Conservation (phyloP, 371 early-diverging fungal species). For the Umbelopsis sp. region DNA sequence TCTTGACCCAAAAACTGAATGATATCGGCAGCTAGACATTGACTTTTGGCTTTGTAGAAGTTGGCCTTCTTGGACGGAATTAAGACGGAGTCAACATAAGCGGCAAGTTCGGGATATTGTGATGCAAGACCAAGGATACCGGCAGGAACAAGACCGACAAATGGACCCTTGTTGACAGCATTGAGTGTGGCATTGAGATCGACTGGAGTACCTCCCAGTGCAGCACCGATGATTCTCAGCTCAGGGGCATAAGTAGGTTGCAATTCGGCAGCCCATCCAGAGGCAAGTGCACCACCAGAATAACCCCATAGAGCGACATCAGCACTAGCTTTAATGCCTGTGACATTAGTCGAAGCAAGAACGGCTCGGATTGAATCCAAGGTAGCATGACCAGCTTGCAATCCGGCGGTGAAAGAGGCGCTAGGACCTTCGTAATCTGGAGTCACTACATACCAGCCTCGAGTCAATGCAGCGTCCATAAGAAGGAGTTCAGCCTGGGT, state of each 20-base stretch:
- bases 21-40: constrained; percentile 6
- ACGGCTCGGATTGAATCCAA: background rate
- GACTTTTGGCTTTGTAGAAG: constrained; percentile 2
- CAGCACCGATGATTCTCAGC: background rate
- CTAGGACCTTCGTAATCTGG: constrained; percentile 14
- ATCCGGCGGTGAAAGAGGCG: constrained; percentile 1
- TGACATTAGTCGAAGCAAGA: constrained; percentile 5
- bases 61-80: constrained; percentile 1
- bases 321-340: background rate
- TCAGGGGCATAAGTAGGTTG: constrained; percentile 10
- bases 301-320: constrained; percentile 9
- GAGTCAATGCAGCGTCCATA: constrained; percentile 1
- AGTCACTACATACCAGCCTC: constrained; percentile 3
- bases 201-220: constrained; percentile 2
- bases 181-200: constrained; percentile 3
- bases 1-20: background rate
- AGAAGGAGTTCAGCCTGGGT: constrained; percentile 2
- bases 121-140: constrained; percentile 12
- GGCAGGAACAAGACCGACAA: constrained; percentile 13
- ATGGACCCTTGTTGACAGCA: constrained; percentile 12
- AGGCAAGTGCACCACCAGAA: constrained; percentile 11
- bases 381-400: constrained; percentile 15
- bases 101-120: background rate
- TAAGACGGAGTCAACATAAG: background rate
- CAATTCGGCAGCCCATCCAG: constrained; percentile 7